Percentiles rank a stretch among this genome's conserved stretches.
Conservation (phyloP, 179 eudicot genomes). For the Sideroxylon spinosum region DNA sequence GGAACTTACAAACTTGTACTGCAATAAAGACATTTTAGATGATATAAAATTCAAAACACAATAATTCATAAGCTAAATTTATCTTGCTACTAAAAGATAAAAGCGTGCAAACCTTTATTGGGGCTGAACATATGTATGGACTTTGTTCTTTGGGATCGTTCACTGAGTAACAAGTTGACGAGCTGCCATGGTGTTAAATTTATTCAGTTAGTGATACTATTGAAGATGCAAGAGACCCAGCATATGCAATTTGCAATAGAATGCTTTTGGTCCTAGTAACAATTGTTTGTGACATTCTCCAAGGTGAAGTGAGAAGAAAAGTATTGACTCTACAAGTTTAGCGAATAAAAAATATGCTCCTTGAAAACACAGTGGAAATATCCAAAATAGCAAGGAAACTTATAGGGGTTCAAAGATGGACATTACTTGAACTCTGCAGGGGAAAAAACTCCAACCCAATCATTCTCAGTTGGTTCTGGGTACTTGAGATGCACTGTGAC, state of each 20-base stretch:
- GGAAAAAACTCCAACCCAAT: slow-evolving; percentile 78
- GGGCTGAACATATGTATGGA: slow-evolving; percentile 72
- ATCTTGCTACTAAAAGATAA: not conserved
- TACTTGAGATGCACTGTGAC: slow-evolving; percentile 39
- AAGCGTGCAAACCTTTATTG: slow-evolving; percentile 52
- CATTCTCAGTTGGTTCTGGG: slow-evolving; percentile 48
- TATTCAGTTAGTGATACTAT: not conserved
- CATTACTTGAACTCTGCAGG: slow-evolving; percentile 67
- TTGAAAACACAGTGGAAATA: not conserved
- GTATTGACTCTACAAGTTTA: not conserved
- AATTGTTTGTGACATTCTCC: not conserved
- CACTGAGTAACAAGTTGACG: slow-evolving; percentile 44
- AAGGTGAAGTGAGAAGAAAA: not conserved
- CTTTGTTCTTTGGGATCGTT: slow-evolving; percentile 33
- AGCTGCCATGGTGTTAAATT: slow-evolving; percentile 30
- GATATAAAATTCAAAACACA: slow-evolving; percentile 1
- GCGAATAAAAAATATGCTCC: not conserved
- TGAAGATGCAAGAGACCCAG: not conserved
- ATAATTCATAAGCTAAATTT: not conserved
- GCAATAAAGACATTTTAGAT: slow-evolving; percentile 24
- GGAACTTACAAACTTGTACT: slow-evolving; percentile 58
- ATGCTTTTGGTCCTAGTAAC: not conserved
- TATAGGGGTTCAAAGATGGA: not conserved
- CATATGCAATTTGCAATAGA: not conserved
- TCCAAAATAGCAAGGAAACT: not conserved